Evolutionary conservation across 371 early-diverging fungal genomes (phyloP), one percentile per base, ranked within the genome.

Genomic region (Rhizopus stolonifer): DNA sequence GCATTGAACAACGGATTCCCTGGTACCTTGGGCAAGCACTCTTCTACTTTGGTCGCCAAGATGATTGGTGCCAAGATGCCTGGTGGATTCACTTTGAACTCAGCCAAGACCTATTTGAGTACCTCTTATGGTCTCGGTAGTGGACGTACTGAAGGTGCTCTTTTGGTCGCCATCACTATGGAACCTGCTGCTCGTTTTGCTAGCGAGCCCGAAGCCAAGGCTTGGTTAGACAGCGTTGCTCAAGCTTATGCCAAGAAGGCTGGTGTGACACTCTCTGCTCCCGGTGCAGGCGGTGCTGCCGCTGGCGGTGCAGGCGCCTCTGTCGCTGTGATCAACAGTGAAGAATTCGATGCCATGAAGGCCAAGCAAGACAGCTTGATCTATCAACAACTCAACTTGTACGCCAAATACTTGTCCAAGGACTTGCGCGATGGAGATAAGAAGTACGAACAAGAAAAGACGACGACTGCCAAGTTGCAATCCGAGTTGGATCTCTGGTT

Each of bases 21-120:
- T 52, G 90, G 88, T 33, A 60, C 82, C 39, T 83, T 96, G 15
- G 97, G 96, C 61, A 95, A 93, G 73, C 89, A 91, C 54, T 84
- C 91, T 40, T 80, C 75, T 31, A 70, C 82, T 21, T 77, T 93
- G 59, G 71, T 95, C 29, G 82, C 91, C 60, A 90, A 93, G 75
- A 69, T 96, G 80, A 81, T 94, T 44, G 79, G 85, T 63, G 73
- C 83, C 59, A 96, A 95, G 82, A 91, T 96, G 93, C 95, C 97
- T 46, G 95, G 92, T 71, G 95, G 96, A 38, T 91, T 92, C 74
- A 86, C 88, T 23, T 84, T 88, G 64, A 84, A 86, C 43, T 79
- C 82, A 32, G 93, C 89, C 68, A 89, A 92, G 74, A 72, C 81
- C 2, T 81, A 87, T 64, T 75, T 96, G 31, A 49, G 72, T 13